Evolutionary conservation across 2,329 filamentous ascomycete species (phyloP).

Genomic region (Fonsecaea pugnacius): DNA sequence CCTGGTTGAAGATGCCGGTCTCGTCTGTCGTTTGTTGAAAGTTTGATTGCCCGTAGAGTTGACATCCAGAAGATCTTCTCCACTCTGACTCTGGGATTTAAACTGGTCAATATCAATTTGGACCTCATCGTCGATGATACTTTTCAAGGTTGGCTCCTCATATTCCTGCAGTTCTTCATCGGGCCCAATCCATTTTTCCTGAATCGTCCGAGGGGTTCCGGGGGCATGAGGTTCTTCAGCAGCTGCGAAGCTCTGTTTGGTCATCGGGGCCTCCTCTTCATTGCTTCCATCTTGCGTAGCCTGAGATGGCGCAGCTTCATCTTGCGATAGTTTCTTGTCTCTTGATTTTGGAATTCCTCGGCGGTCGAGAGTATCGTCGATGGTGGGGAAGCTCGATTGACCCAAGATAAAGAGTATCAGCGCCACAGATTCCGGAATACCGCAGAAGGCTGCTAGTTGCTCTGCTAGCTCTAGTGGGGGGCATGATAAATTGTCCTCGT

Average conservation of each 20-base stretch:
- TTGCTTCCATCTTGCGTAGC: not conserved
- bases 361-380: constrained; percentile 2
- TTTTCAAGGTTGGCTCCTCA: not conserved
- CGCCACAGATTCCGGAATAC: not conserved
- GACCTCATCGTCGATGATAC: not conserved
- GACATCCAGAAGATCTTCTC: not conserved
- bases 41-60: not conserved
- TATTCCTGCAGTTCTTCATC: constrained; percentile 1
- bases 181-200: not conserved
- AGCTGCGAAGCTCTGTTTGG: not conserved
- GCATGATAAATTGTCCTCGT: not conserved
- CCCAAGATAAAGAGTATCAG: not conserved
- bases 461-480: not conserved
- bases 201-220: not conserved
- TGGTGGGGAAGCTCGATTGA: not conserved
- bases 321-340: not conserved
- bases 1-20: not conserved
- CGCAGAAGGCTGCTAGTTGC: not conserved
- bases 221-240: not conserved
- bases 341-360: not conserved
- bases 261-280: not conserved
- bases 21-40: not conserved
- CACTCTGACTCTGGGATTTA: not conserved
- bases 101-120: not conserved
- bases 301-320: not conserved